phyloP scores from a whole-genome alignment of 139 green algal species.

The Raphidocelis subcapitata region DNA sequence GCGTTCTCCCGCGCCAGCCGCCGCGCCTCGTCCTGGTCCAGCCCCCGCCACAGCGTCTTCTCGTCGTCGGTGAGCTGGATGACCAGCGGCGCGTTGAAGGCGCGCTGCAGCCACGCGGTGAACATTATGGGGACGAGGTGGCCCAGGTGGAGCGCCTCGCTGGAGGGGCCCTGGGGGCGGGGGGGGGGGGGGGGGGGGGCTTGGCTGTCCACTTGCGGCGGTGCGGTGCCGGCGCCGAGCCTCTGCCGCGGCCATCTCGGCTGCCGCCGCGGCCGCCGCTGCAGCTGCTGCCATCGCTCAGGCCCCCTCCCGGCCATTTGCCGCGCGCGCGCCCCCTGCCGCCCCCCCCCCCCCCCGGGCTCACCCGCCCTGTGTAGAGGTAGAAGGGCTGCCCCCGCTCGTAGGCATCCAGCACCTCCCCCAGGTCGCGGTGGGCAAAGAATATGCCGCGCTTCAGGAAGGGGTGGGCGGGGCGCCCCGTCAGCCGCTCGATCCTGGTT shows the following conservation, averaged over 20 bases:
- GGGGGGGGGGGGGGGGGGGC: neutral
- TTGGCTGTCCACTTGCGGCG: too few relatives aligned
- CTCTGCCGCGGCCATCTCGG: too few relatives aligned
- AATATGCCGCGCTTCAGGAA: constrained; percentile 94
- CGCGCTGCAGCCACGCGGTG: constrained; percentile 86
- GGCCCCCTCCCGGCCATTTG: too few relatives aligned
- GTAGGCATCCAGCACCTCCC: constrained; percentile 87
- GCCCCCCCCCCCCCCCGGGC: neutral
- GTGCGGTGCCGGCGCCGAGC: too few relatives aligned
- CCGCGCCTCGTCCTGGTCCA: constrained; percentile 76
- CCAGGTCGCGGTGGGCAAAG: constrained; percentile 93
- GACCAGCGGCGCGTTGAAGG: constrained; percentile 95
- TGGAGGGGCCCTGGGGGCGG: constrained; percentile 81
- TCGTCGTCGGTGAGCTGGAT: constrained; percentile 99
- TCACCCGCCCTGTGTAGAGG: constrained; percentile 92
- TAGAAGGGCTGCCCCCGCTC: constrained; percentile 95
- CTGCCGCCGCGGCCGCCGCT: neutral
- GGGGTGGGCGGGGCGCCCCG: constrained; percentile 77
- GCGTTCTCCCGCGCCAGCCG: constrained; percentile 86
- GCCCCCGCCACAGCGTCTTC: constrained; percentile 88
- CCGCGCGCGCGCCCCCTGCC: too few relatives aligned
- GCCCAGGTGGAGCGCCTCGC: constrained; percentile 94
- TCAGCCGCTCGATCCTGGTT: constrained; percentile 77
- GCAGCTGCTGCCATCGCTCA: neutral
- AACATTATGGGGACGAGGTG: constrained; percentile 98